These are phyloP conservation scores for Ananas comosus DNA, from an alignment of 176 grass and related monocot genomes.

Conservation along the genomic window DNA sequence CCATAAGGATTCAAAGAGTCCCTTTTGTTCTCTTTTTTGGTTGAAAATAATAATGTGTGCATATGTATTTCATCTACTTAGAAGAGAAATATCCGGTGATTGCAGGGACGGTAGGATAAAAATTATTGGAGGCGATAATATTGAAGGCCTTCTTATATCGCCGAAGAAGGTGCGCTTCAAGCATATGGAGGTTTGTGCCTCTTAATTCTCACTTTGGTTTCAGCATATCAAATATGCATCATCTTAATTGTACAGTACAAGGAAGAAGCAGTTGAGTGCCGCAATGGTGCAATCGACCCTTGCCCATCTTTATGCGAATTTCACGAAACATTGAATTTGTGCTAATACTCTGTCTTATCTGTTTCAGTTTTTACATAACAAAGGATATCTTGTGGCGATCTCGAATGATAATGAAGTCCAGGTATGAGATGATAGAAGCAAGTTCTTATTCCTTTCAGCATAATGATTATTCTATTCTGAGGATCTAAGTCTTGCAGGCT, in stretches of 20 bases:
- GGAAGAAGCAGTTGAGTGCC: background rate
- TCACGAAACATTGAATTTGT: background rate
- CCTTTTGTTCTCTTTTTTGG: background rate
- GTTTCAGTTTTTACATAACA: slow-evolving; percentile 87
- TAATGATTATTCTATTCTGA: background rate
- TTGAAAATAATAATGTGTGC: background rate
- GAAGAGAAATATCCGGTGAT: background rate
- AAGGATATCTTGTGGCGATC: slow-evolving; percentile 68
- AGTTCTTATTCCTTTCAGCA: background rate
- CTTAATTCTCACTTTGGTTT: background rate
- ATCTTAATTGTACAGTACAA: too few species aligned
- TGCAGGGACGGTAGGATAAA: slow-evolving; percentile 96
- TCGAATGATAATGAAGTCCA: slow-evolving; percentile 92
- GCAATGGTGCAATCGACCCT: background rate
- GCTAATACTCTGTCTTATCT: background rate
- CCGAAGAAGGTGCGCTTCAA: slow-evolving; percentile 81
- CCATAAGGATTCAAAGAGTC: background rate
- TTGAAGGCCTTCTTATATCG: slow-evolving; percentile 72
- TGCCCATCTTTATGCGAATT: background rate
- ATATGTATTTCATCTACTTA: background rate
- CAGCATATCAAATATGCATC: too few species aligned
- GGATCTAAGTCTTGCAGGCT: too few species aligned
- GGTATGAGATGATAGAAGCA: slow-evolving; percentile 26
- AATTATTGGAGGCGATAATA: slow-evolving; percentile 80
- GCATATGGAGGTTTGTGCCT: slow-evolving; percentile 57